Conservation (phyloP, 2,329 filamentous ascomycete species). For the Penicillium sp. region DNA sequence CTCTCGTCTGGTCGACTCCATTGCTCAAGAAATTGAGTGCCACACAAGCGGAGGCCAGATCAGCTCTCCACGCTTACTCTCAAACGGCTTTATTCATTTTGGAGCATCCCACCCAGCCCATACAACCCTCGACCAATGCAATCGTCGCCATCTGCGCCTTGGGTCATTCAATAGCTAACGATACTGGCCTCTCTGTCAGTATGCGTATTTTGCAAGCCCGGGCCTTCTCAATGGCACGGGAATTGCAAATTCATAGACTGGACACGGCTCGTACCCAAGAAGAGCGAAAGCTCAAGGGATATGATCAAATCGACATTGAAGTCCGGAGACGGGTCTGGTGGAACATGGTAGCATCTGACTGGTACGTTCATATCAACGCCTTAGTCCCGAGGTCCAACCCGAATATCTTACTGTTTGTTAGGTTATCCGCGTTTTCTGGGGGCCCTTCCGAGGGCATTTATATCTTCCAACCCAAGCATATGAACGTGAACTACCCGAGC, state of each 20-base stretch:
- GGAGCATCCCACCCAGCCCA: conserved; percentile 12
- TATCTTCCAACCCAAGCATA: conserved; percentile 24
- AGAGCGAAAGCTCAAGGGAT: conserved; percentile 17
- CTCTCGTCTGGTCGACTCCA: conserved; percentile 15
- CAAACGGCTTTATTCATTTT: conserved; percentile 14
- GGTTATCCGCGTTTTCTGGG: conserved; percentile 23
- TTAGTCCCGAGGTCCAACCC: not conserved
- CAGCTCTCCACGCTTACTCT: conserved; percentile 16
- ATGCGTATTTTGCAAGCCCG: conserved; percentile 18
- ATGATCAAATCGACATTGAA: conserved; percentile 23
- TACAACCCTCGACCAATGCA: conserved; percentile 19
- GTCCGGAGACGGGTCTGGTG: conserved; percentile 27
- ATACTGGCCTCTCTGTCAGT: conserved; percentile 17
- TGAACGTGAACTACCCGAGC: conserved; percentile 23
- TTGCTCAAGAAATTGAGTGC: conserved; percentile 15
- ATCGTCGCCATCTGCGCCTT: conserved; percentile 15
- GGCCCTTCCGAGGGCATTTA: conserved; percentile 23
- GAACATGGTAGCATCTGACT: conserved; percentile 28
- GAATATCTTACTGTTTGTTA: conserved; percentile 5
- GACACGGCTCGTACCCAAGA: conserved; percentile 16
- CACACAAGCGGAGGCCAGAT: conserved; percentile 13
- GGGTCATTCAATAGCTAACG: conserved; percentile 19
- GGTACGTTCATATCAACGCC: conserved; percentile 7
- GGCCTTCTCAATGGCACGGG: conserved; percentile 19
- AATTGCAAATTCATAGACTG: conserved; percentile 16